Conservation (phyloP, 2,329 filamentous ascomycete genomes). For the Fusarium robinianum region DNA sequence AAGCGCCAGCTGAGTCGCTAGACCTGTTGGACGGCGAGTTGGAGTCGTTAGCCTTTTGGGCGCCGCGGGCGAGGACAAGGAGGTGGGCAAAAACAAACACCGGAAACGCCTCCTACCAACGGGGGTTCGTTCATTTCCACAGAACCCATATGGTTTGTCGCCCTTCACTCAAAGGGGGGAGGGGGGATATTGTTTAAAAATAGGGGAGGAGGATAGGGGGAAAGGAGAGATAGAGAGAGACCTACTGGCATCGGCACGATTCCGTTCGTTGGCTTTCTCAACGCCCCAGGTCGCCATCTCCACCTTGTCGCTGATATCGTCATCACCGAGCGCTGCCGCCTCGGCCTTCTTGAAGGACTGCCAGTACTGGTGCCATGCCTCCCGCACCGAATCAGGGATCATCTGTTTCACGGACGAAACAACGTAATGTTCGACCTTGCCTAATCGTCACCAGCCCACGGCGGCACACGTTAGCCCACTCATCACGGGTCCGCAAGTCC, state of each 20-base stretch:
- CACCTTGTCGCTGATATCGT: conserved; percentile 50
- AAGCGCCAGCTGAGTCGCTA: conserved; percentile 82
- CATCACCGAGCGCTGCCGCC: conserved; percentile 48
- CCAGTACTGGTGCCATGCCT: conserved; percentile 56
- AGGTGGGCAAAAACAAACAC: too few species aligned
- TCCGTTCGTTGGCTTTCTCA: conserved; percentile 63
- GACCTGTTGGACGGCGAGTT: conserved; percentile 48
- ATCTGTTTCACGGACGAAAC: conserved; percentile 61
- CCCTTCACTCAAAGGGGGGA: too few species aligned
- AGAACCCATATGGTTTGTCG: conserved; percentile 6
- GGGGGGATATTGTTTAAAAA: too few species aligned
- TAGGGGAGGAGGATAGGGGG: conserved; percentile 7
- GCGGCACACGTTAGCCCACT: conserved; percentile 19
- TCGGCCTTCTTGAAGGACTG: conserved; percentile 53
- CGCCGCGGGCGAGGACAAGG: too few species aligned
- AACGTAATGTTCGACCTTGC: conserved; percentile 68
- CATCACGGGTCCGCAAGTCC: neutral
- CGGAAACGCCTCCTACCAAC: too few species aligned
- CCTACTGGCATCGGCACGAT: conserved; percentile 75
- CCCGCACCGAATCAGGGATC: conserved; percentile 63
- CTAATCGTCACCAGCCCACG: conserved; percentile 41
- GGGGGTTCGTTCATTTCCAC: conserved; percentile 8
- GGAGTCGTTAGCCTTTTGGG: conserved; percentile 33
- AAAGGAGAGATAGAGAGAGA: conserved; percentile 35
- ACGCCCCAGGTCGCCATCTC: conserved; percentile 64